Conservation (phyloP, 2,329 filamentous ascomycete genomes). For the Bipolaris zeicola region DNA sequence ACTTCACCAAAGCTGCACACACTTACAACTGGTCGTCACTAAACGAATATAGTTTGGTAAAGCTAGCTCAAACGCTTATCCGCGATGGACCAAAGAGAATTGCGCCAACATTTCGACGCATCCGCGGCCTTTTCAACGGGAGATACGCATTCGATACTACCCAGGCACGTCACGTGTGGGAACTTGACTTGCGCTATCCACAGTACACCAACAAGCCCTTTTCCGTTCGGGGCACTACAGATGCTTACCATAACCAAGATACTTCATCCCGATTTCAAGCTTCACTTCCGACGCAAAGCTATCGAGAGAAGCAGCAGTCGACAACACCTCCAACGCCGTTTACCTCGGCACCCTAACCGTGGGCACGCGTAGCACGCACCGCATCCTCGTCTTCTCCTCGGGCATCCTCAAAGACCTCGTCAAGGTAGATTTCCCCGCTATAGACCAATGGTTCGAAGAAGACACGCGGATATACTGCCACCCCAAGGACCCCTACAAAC, state of each 20-base stretch:
- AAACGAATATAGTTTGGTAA: conserved; percentile 41
- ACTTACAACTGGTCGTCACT: neutral
- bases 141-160: conserved; percentile 43
- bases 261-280: conserved; percentile 35
- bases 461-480: conserved; percentile 65
- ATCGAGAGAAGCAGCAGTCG: conserved; percentile 15
- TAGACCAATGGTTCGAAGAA: conserved; percentile 62
- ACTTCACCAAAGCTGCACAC: neutral
- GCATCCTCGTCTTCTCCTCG: conserved; percentile 38
- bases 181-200: conserved; percentile 42
- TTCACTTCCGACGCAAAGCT: conserved; percentile 29
- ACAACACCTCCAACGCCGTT: conserved; percentile 26
- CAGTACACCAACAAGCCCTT: conserved; percentile 24
- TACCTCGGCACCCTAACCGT: conserved; percentile 31
- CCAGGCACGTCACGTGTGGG: conserved; percentile 46
- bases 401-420: conserved; percentile 31
- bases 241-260: conserved; percentile 21
- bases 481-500: conserved; percentile 70
- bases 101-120: conserved; percentile 36
- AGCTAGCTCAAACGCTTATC: conserved; percentile 50
- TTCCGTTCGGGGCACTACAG: neutral
- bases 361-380: conserved; percentile 23
- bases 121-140: conserved; percentile 42
- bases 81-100: conserved; percentile 46
- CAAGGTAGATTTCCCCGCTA: conserved; percentile 38